Conservation (phyloP, 1,139 yeast genomes). For the Kazachstania sp. region DNA sequence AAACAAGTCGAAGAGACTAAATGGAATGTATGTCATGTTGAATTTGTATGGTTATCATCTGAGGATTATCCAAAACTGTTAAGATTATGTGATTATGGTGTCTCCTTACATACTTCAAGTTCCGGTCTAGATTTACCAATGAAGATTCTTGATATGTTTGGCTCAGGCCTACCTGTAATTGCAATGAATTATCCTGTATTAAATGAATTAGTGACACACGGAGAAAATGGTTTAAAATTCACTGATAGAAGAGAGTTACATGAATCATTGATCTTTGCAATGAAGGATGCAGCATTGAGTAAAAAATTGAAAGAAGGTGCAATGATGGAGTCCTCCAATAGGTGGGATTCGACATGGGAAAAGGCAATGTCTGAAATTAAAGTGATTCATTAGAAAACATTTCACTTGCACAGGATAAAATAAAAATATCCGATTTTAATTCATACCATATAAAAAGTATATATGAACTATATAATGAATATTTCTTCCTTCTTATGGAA, state of each 20-base stretch:
- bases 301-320: slow-evolving; percentile 58
- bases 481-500: background rate
- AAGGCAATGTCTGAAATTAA: slow-evolving; percentile 20
- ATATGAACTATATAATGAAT: background rate
- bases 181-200: slow-evolving; percentile 70
- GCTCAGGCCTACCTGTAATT: slow-evolving; percentile 89
- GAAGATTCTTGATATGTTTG: slow-evolving; percentile 95
- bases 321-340: slow-evolving; percentile 47
- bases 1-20: slow-evolving; percentile 38
- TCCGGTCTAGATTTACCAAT: slow-evolving; percentile 94
- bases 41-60: slow-evolving; percentile 66
- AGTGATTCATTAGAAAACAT: slow-evolving; percentile 11
- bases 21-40: slow-evolving; percentile 44
- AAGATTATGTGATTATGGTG: slow-evolving; percentile 75
- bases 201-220: slow-evolving; percentile 47
- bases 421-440: too few relatives aligned
- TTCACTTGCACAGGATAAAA: background rate
- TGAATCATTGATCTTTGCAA: slow-evolving; percentile 39
- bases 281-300: slow-evolving; percentile 36
- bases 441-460: background rate
- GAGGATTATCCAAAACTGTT: slow-evolving; percentile 76
- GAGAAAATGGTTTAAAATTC: slow-evolving; percentile 40
- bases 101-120: slow-evolving; percentile 84
- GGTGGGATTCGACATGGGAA: slow-evolving; percentile 79
- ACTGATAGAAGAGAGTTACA: slow-evolving; percentile 42